A percentile compares a stretch with the other conserved stretches of the same genome.
Evolutionary conservation across 805 yeast genomes (phyloP).

Genomic region (Starmerella apicola): DNA sequence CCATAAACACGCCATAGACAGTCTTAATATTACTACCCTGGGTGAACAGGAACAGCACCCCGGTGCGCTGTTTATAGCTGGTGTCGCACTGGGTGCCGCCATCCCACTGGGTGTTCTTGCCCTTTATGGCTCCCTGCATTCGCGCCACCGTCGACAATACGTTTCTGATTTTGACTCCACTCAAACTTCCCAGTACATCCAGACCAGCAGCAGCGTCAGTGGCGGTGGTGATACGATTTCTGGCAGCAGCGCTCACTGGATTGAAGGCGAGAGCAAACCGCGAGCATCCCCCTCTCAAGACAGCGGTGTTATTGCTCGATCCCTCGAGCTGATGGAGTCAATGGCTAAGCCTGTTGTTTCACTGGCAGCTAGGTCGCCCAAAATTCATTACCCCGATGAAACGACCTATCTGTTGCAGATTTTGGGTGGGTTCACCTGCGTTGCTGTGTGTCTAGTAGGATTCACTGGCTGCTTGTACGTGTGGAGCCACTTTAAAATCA

Average conservation of each 20-base stretch:
- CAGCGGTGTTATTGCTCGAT: no score
- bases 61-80: conserved; percentile 41
- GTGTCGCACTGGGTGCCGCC: conserved; percentile 57
- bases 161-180: not conserved
- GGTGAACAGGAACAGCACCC: conserved; percentile 26
- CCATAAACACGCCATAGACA: conserved; percentile 59
- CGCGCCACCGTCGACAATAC: not conserved
- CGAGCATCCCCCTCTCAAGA: no score
- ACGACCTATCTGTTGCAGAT: conserved; percentile 59
- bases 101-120: conserved; percentile 57
- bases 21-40: conserved; percentile 40
- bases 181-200: no score
- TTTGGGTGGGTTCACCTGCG: conserved; percentile 82
- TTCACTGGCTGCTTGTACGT: conserved; percentile 58
- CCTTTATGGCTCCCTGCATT: conserved; percentile 37
- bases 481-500: conserved; percentile 66
- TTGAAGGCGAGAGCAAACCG: no score
- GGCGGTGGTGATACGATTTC: conserved; percentile 26
- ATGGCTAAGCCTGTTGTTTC: not conserved
- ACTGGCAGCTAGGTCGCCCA: not conserved
- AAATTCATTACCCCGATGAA: conserved; percentile 28
- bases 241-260: no score
- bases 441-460: conserved; percentile 46
- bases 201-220: no score
- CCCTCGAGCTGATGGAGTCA: not conserved